Base-by-base conservation (phyloP, 768 basidiomycete species). In the Xanthoconium purpureum region DNA sequence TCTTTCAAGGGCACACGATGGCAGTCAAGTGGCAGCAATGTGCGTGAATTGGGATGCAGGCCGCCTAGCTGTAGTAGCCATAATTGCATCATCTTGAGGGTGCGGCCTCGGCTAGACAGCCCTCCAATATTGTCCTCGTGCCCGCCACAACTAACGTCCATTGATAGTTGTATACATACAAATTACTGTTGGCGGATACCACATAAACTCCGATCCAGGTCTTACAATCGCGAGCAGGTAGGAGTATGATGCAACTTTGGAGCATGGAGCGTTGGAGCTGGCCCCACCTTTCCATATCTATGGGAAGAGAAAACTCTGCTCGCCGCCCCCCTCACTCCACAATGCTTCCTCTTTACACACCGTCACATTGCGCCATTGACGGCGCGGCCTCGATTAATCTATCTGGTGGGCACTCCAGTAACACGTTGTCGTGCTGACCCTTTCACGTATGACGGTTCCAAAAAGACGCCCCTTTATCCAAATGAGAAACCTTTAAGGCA, bases 1-100 rank as follows among this genome's bases (percentile, higher is more conserved):
- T 48, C 15, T 51, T 50, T 55, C 24, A 63, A 49, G 52, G 24
- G 39, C 28, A 47, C 28, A 29, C 38, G 37, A 36, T 56, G 52
- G 44, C 33, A 33, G 6, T 17, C 51, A 17, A 49, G 60, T 58
- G 55, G 55, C 38, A 57, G 24, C 15, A 47, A 38, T 20, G 15
- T 33, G 33, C 35, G n/a, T 18, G 13, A 28, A 33, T 47, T 33
- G 17, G 32, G n/a, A 33, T 44, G 30, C 28, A 36, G 18, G 59
- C 54, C 59, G 51, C 63, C 43, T 30, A 20, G 32, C 46, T 35
- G 33, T 47, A 15, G n/a, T 45, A 12, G 2, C 28, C 24, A 28
- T 28, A 44, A 44, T 30, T 14, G 44, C 44, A 17, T 13, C 39
- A 40, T 43, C 42, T 35, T 12, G 33, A 35, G 9, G 33, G 8